A percentile compares a stretch with the other conserved stretches of the same genome.
Evolutionary conservation across 1,139 yeast species (phyloP).

Genomic region (Pneumocystis canis): DNA sequence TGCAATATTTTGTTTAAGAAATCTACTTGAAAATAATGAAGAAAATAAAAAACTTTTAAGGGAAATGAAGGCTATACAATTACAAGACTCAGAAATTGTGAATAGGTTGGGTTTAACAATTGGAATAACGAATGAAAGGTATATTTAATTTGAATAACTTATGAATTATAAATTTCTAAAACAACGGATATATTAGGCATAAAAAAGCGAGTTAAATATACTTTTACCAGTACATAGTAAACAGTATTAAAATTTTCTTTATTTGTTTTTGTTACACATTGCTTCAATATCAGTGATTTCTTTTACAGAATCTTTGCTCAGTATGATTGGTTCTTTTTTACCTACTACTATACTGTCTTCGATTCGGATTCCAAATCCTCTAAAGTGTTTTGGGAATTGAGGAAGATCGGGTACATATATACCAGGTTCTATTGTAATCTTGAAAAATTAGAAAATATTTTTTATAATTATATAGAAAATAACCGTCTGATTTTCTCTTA

Average conservation of each 20-base stretch:
- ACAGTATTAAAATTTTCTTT: slow-evolving; percentile 2
- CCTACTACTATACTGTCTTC: slow-evolving; percentile 80
- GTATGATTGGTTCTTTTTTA: slow-evolving; percentile 45
- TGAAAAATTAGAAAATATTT: background rate
- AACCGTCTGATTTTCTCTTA: slow-evolving; percentile 54
- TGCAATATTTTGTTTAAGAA: slow-evolving; percentile 62
- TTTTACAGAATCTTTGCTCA: slow-evolving; percentile 72
- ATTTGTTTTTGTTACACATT: slow-evolving; percentile 9
- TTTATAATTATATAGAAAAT: background rate
- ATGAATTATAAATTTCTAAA: background rate
- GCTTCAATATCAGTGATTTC: slow-evolving; percentile 65
- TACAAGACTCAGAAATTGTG: background rate
- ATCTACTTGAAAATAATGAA: slow-evolving; percentile 45
- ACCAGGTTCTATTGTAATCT: slow-evolving; percentile 77
- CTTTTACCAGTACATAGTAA: background rate
- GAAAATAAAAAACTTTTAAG: slow-evolving; percentile 28
- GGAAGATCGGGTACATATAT: slow-evolving; percentile 61
- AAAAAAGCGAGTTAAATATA: too few relatives aligned
- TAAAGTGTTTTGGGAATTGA: slow-evolving; percentile 63
- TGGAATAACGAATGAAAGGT: background rate
- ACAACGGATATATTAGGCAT: too few relatives aligned
- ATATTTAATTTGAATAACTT: background rate
- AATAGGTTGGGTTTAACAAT: background rate
- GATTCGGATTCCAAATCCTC: slow-evolving; percentile 84
- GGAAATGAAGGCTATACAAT: background rate